Percentiles rank a stretch among this genome's conserved stretches.
phyloP scores from a whole-genome alignment of 306 rosid genomes.

The Sicyos baderoa region DNA sequence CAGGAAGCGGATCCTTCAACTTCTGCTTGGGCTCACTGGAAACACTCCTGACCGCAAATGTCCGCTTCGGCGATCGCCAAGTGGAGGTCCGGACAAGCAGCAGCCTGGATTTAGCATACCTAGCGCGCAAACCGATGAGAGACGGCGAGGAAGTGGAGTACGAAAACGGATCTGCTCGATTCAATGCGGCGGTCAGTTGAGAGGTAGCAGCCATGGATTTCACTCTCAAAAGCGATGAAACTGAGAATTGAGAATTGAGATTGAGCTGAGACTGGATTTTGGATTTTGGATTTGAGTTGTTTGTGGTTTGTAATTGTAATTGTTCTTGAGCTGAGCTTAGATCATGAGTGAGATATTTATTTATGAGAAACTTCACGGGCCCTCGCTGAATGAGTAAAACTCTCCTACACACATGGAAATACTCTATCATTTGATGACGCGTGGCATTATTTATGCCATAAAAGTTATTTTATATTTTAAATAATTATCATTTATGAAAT shows the following conservation, averaged over 20 bases:
- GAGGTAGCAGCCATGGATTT: conserved; percentile 46
- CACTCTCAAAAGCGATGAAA: background rate
- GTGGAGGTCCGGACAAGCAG: conserved; percentile 29
- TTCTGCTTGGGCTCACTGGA: conserved; percentile 42
- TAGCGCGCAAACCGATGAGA: conserved; percentile 29
- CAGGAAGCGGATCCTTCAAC: conserved; percentile 36
- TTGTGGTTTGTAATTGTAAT: background rate
- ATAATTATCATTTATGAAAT: too few relatives aligned
- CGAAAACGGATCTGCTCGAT: conserved; percentile 26
- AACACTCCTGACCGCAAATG: conserved; percentile 37
- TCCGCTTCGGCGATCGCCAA: conserved; percentile 27
- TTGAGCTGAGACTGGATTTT: background rate
- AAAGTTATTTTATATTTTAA: too few relatives aligned
- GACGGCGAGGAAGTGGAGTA: conserved; percentile 35
- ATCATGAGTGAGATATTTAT: conserved; percentile 1
- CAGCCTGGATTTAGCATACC: conserved; percentile 34
- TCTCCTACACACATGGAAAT: too few relatives aligned
- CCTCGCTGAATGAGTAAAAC: too few relatives aligned
- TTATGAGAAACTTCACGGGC: background rate
- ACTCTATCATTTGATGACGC: too few relatives aligned
- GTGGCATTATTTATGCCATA: too few relatives aligned
- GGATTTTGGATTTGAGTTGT: background rate
- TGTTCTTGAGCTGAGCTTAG: background rate
- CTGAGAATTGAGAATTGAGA: background rate
- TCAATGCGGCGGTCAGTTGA: conserved; percentile 40